Evolutionary conservation across 2,329 filamentous ascomycete species (phyloP).

Genomic region (Colletotrichum lindemuthianum): DNA sequence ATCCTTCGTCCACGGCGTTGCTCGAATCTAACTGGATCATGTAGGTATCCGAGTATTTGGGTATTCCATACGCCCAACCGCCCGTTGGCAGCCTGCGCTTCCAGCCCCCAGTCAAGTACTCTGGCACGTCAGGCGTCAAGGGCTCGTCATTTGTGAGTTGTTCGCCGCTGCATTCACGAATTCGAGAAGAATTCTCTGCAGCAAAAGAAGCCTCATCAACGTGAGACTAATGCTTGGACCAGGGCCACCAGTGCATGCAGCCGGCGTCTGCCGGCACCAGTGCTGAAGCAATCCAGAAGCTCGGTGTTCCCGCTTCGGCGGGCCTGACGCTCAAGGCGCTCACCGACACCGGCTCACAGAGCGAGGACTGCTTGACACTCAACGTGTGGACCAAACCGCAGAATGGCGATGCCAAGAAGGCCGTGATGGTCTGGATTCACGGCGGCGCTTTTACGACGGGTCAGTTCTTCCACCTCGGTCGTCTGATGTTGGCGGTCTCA

Average conservation of each 20-base stretch:
- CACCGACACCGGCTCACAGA: conserved; percentile 31
- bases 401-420: conserved; percentile 45
- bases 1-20: no score
- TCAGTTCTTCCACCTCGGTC: not conserved
- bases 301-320: conserved; percentile 31
- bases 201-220: not conserved
- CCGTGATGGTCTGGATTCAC: conserved; percentile 56
- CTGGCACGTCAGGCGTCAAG: conserved; percentile 10
- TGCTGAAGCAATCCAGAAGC: conserved; percentile 11
- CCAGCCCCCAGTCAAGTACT: conserved; percentile 24
- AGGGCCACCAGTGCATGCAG: conserved; percentile 34
- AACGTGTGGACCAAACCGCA: conserved; percentile 52
- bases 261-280: not conserved
- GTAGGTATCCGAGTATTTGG: conserved; percentile 45
- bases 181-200: not conserved
- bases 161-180: no score
- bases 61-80: conserved; percentile 65
- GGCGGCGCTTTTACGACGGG: conserved; percentile 53
- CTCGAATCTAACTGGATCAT: not conserved
- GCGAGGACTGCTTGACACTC: conserved; percentile 51
- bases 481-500: conserved; percentile 5
- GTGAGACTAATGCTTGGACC: not conserved
- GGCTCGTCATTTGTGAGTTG: conserved; percentile 29
- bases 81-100: conserved; percentile 64
- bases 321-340: conserved; percentile 14